phyloP scores from a whole-genome alignment of 2,329 filamentous ascomycete genomes.

The Calcarisporium arbuscula region DNA sequence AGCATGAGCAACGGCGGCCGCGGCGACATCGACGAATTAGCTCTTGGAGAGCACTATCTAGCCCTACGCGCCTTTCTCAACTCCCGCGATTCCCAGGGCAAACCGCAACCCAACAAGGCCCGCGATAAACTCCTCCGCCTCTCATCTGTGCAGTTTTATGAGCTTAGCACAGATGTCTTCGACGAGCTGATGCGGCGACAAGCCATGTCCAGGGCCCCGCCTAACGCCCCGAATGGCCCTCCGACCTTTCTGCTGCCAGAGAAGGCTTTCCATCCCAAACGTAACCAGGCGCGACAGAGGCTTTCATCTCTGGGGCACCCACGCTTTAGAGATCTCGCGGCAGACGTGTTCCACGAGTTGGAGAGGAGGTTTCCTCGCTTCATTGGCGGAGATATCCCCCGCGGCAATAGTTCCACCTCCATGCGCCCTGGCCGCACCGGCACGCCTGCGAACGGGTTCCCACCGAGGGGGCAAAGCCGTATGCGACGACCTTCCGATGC shows the following conservation, averaged over 20 bases:
- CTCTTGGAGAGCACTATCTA: slow-evolving; percentile 74
- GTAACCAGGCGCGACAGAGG: slow-evolving; percentile 95
- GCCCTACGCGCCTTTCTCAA: slow-evolving; percentile 72
- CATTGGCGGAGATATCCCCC: slow-evolving; percentile 59
- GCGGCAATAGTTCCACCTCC: slow-evolving; percentile 62
- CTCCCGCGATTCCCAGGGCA: slow-evolving; percentile 69
- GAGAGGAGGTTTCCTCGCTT: slow-evolving; percentile 87
- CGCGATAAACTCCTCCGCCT: slow-evolving; percentile 89
- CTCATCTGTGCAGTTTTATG: slow-evolving; percentile 89
- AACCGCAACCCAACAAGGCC: slow-evolving; percentile 76
- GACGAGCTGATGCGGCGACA: slow-evolving; percentile 90
- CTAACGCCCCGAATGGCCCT: slow-evolving; percentile 46
- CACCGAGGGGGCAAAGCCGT: slow-evolving; percentile 45
- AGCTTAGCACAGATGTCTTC: slow-evolving; percentile 95
- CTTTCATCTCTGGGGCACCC: slow-evolving; percentile 82
- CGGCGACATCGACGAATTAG: slow-evolving; percentile 45
- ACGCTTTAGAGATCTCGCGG: slow-evolving; percentile 85
- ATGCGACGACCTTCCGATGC: slow-evolving; percentile 55
- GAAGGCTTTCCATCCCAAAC: slow-evolving; percentile 87
- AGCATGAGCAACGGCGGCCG: slow-evolving; percentile 59
- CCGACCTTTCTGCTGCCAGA: slow-evolving; percentile 78
- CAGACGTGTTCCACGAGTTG: slow-evolving; percentile 92
- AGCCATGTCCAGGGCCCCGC: slow-evolving; percentile 50
- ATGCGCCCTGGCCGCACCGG: slow-evolving; percentile 53
- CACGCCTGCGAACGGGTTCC: slow-evolving; percentile 56